Evolutionary conservation across 139 green algal species (phyloP).

Genomic region (Ulvella scutata): DNA sequence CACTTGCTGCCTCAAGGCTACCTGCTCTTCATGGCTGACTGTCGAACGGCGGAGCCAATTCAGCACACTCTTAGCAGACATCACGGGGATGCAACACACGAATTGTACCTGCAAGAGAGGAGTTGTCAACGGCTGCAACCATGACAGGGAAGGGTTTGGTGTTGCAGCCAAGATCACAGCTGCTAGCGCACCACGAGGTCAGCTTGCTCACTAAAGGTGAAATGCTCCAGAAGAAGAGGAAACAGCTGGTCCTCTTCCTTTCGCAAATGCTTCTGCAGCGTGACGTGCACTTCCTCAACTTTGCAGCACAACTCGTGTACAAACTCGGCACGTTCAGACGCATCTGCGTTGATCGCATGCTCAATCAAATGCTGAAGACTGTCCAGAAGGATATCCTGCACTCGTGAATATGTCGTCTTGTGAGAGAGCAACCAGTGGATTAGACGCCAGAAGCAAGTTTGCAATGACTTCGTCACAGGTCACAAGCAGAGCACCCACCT

Average conservation of each 20-base stretch:
- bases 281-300: conserved; percentile 66
- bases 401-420: not conserved
- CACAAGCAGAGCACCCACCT: conserved; percentile 27
- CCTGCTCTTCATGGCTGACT: conserved; percentile 28
- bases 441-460: not conserved
- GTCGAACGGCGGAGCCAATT: conserved; percentile 56
- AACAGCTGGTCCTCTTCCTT: conserved; percentile 97
- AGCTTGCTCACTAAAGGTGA: conserved; percentile 62
- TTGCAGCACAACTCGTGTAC: conserved; percentile 37
- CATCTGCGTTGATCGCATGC: conserved; percentile 20
- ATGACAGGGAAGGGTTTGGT: not conserved
- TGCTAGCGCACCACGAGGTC: conserved; percentile 44
- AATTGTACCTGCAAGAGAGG: conserved; percentile 42
- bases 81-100: conserved; percentile 87
- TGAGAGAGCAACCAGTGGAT: not conserved
- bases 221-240: conserved; percentile 79
- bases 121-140: not conserved
- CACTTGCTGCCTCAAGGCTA: conserved; percentile 34
- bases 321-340: conserved; percentile 21
- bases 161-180: not conserved
- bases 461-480: not conserved
- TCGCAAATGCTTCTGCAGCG: conserved; percentile 76
- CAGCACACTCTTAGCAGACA: conserved; percentile 55
- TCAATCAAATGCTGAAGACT: conserved; percentile 46
- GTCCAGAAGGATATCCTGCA: conserved; percentile 71